These are phyloP conservation scores for Yamadazyma taylorii DNA, from an alignment of 1,139 yeast species.

Conservation along the genomic window DNA sequence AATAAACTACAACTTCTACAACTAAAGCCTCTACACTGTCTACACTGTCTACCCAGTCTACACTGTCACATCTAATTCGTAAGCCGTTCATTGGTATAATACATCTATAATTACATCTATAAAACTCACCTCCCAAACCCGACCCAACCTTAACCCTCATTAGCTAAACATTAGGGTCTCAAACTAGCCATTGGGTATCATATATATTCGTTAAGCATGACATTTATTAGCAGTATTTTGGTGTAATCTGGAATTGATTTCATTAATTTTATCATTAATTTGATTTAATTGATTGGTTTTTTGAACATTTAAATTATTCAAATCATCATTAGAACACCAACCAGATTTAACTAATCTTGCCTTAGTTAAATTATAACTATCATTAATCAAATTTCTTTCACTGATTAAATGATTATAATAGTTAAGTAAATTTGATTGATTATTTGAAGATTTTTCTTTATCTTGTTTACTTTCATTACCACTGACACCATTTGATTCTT, in stretches of 20 bases:
- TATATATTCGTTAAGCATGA: conserved; percentile 12
- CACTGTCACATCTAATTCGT: too few species aligned
- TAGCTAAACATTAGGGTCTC: too few species aligned
- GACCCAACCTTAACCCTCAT: neutral
- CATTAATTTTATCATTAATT: conserved; percentile 32
- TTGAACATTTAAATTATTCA: conserved; percentile 41
- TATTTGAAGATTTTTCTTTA: neutral
- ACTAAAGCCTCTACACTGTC: too few species aligned
- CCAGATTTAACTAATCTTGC: conserved; percentile 38
- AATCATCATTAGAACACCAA: conserved; percentile 48
- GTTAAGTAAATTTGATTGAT: conserved; percentile 13
- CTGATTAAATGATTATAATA: conserved; percentile 19
- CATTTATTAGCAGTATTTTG: conserved; percentile 6
- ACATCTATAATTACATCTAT: conserved; percentile 7
- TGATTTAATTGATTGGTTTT: conserved; percentile 31
- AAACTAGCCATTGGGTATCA: neutral
- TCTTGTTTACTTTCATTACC: conserved; percentile 3
- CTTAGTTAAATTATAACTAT: conserved; percentile 39
- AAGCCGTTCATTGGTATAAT: conserved; percentile 2
- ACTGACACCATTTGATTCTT: conserved; percentile 4
- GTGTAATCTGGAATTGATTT: conserved; percentile 13
- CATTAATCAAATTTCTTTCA: conserved; percentile 27
- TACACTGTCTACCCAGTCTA: neutral
- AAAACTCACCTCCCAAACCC: neutral
- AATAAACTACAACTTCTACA: too few species aligned